Conservation (phyloP, 2,329 filamentous ascomycete species). For the Venturia pyrina region DNA sequence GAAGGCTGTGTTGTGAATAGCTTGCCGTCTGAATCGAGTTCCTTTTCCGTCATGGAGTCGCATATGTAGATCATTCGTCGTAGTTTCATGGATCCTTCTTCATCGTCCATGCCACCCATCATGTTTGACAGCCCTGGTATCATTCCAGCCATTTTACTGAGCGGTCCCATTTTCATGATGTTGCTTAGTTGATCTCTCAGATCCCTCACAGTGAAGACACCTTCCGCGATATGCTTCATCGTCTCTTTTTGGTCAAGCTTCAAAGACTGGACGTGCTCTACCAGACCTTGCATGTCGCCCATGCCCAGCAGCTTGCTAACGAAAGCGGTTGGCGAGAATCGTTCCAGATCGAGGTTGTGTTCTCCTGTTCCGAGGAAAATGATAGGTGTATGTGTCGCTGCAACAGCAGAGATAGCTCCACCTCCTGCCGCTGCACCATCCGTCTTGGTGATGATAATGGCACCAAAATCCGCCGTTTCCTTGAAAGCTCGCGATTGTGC, state of each 20-base stretch:
- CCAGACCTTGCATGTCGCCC: constrained; percentile 90
- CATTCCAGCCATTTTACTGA: constrained; percentile 98
- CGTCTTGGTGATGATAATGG: constrained; percentile 98
- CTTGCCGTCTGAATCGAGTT: constrained; percentile 91
- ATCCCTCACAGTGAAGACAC: constrained; percentile 91
- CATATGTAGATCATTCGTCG: constrained; percentile 99
- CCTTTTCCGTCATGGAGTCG: constrained; percentile 94
- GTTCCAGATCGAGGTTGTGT: constrained; percentile 89
- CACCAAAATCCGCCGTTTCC: constrained; percentile 89
- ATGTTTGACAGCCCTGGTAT: constrained; percentile 89
- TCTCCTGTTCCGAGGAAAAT: constrained; percentile 97
- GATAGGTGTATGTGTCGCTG: constrained; percentile 91
- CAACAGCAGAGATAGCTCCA: constrained; percentile 94
- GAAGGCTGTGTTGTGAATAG: constrained; percentile 87
- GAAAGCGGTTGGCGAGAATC: constrained; percentile 86
- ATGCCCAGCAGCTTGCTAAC: constrained; percentile 90
- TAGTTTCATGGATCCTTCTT: constrained; percentile 85
- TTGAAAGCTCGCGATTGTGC: constrained; percentile 95
- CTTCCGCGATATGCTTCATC: constrained; percentile 96
- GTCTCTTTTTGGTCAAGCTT: constrained; percentile 97
- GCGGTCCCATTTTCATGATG: constrained; percentile 98
- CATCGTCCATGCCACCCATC: constrained; percentile 94
- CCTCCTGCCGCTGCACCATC: constrained; percentile 92
- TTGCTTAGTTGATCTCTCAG: constrained; percentile 91
- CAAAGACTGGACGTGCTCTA: constrained; percentile 92